Base-by-base conservation (phyloP, 352 stramenopile species). In the Globisporangium emineosum region DNA sequence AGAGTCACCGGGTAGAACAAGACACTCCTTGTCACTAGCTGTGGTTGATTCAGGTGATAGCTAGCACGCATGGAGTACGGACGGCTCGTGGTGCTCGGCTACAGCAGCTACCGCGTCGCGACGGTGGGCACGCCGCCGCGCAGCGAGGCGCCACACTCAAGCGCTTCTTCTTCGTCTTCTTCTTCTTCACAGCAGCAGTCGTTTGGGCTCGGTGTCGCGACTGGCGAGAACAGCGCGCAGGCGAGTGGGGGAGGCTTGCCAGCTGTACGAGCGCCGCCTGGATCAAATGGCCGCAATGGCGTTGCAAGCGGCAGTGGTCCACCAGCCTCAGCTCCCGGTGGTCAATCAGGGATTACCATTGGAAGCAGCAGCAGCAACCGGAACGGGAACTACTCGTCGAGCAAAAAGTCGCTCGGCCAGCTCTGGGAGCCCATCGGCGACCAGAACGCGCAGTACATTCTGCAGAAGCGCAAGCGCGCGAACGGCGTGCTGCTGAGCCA, bases 81-180 rank as follows among this genome's bases (percentile, higher is more conserved):
- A 42, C 81, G 83, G n/a, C 77, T 93, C 47, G 83, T 93, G 5
- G 85, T 93, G 69, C 71, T 93, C 17, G 85, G 85, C 64, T 93
- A 93, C 69, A 93, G 82, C 73, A 90, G 81, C 81, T 93, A 93
- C 74, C 81, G 79, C 60, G 79, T 91, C 33, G 82, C 79, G 50
- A 75, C 76, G 61, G 74, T 76, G 42, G 2, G 12, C 29, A 33
- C 37, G 0, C 73, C 63, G 21, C 60, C 67, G 15, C 68, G 66
- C 27, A 79, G 61, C 25, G 64, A 62, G 3, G 62, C 58, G n/a
- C 65, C 72, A 25, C 23, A 42, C 5, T 45, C 65, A 47, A 8
- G 40, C 40, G 17, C 40, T 21, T 47, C 40, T 5, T 17, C 37
- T n/a, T n/a, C n/a, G n/a, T n/a, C n/a, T n/a, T n/a, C n/a, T n/a